Evolutionary conservation across 176 grass and related monocot species (phyloP), one percentile per base, ranked within the genome.

Genomic region (Typha latifolia): DNA sequence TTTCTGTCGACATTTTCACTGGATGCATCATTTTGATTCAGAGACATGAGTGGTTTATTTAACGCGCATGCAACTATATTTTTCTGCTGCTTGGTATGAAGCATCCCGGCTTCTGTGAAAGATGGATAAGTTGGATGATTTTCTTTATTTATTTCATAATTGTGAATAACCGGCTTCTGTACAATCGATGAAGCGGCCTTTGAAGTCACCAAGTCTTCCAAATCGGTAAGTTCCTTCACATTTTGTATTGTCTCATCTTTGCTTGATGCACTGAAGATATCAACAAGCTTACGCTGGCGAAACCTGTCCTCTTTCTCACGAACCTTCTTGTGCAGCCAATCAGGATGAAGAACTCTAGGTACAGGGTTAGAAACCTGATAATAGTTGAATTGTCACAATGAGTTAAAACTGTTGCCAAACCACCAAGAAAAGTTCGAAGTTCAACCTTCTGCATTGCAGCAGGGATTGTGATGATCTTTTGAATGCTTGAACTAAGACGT

Each of bases 401-500:
- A 19, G 15, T 72, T 49, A 32, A 29, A 68, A 49, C 66, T 66
- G 70, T 71, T 75, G 32, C 48, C 62, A 67, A 75, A 22, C 61
- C 18, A 68, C 66, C 23, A 80, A 48, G 76, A 73, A 75, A 4
- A 68, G 29, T 53, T 16, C 59, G 64, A 34, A 63, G 47, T 47
- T 63, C 22, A 70, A 89, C 93, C 88, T 96, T 96, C 77, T 96
- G 88, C 93, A 96, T 96, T 76, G 93, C 93, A 64, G 93, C 88
- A 78, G 88, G 88, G 80, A 91, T 96, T 56, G 88, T 96, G 77
- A 96, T 96, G 73, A 96, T 96, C 81, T 96, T 96, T 77, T 96
- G 93, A 76, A 96, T 89, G 81, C 85, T 66, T 31, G 88, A 91
- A 72, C 82, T 86, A 78, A 96, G 78, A 47, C 88, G 85, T 80